Percentiles rank a stretch among this genome's conserved stretches.
Evolutionary conservation across 495 filamentous ascomycete genomes (phyloP).

Genomic region (Haplographium delicatum): DNA sequence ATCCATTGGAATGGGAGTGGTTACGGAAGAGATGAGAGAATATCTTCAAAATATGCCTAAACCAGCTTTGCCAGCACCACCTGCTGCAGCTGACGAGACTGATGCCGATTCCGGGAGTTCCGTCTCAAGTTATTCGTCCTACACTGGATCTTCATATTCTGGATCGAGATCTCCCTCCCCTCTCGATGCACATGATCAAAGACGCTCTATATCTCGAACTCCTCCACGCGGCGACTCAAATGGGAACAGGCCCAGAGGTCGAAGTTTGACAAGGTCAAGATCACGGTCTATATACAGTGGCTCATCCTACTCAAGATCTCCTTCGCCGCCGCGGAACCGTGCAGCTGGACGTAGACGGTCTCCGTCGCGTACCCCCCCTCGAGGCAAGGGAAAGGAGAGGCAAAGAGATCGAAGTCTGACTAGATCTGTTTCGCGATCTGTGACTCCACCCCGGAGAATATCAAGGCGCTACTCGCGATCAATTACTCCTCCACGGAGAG

Average conservation of each 20-base stretch:
- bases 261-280: slow-evolving; percentile 32
- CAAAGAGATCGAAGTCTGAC: slow-evolving; percentile 19
- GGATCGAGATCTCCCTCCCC: slow-evolving; percentile 27
- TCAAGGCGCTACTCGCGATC: slow-evolving; percentile 11
- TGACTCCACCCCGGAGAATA: slow-evolving; percentile 16
- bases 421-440: slow-evolving; percentile 31
- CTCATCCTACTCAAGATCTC: no score
- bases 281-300: no score
- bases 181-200: slow-evolving; percentile 38
- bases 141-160: slow-evolving; percentile 42
- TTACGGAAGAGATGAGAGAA: slow-evolving; percentile 95
- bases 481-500: slow-evolving; percentile 11
- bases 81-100: slow-evolving; percentile 45
- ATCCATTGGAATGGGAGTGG: slow-evolving; percentile 85
- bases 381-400: slow-evolving; percentile 19
- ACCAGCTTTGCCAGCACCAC: slow-evolving; percentile 63
- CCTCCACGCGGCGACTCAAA: no score
- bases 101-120: slow-evolving; percentile 62
- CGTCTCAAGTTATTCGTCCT: slow-evolving; percentile 57
- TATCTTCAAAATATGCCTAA: slow-evolving; percentile 80
- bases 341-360: slow-evolving; percentile 34
- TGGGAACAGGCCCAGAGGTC: slow-evolving; percentile 22
- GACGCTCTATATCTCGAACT: slow-evolving; percentile 33
- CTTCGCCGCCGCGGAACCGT: slow-evolving; percentile 8
- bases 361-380: slow-evolving; percentile 28